phyloP scores from a whole-genome alignment of 257 asterid genomes.

The Vinca minor region DNA sequence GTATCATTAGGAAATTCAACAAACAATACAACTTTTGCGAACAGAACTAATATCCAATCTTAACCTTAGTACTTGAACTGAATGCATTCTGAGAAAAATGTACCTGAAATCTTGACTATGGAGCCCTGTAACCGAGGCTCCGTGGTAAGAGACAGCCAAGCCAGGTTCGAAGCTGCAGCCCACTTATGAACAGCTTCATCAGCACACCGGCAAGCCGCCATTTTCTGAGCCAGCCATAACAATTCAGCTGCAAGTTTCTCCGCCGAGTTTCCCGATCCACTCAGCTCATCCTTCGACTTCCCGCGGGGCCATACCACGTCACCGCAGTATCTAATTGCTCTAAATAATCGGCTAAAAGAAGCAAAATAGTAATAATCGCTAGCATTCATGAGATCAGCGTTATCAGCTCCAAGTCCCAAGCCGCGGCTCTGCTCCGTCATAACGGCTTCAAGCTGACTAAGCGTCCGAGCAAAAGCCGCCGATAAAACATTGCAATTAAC shows the following conservation, averaged over 20 bases:
- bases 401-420: conserved; percentile 1
- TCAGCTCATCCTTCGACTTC: conserved; percentile 28
- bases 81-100: neutral
- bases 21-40: too few species aligned
- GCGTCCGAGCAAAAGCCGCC: conserved; percentile 51
- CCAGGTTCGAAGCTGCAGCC: conserved; percentile 64
- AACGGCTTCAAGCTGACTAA: conserved; percentile 54
- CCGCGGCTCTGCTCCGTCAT: conserved; percentile 27
- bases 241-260: conserved; percentile 86
- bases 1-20: too few species aligned
- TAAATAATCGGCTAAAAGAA: conserved; percentile 24
- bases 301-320: conserved; percentile 35
- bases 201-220: conserved; percentile 65
- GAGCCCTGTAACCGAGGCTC: conserved; percentile 80
- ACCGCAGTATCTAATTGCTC: conserved; percentile 35
- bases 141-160: conserved; percentile 60
- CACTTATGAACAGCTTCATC: conserved; percentile 67
- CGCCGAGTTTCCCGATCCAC: conserved; percentile 46
- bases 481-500: conserved; percentile 54
- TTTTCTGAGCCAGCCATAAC: conserved; percentile 77
- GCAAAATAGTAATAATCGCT: neutral
- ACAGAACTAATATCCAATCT: too few species aligned
- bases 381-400: conserved; percentile 15
- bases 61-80: too few species aligned
- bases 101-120: conserved; percentile 73